phyloP scores from a whole-genome alignment of 768 basidiomycete species.

The Agaricus sinodeliciosus region DNA sequence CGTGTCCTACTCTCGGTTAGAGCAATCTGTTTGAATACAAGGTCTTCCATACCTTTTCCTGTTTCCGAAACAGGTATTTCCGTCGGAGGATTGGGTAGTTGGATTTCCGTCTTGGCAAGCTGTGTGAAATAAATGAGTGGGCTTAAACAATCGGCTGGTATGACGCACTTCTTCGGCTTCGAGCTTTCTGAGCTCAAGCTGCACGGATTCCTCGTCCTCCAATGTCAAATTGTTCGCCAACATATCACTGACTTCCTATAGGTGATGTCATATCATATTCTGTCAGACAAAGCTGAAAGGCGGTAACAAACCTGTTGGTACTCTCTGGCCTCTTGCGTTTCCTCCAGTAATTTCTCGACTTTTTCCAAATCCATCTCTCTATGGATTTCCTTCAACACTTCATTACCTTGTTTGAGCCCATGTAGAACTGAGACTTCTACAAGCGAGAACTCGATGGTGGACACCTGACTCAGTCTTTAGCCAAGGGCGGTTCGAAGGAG shows the following conservation, averaged over 20 bases:
- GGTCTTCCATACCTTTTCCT: constrained; percentile 23
- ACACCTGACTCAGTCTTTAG: constrained; percentile 52
- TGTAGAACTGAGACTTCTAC: constrained; percentile 90
- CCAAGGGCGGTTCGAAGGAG: background rate
- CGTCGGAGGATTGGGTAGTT: constrained; percentile 52
- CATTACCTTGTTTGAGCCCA: constrained; percentile 89
- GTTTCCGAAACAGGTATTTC: constrained; percentile 28
- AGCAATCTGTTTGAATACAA: too few relatives aligned
- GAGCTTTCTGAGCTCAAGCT: constrained; percentile 68
- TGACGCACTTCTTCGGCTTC: constrained; percentile 55
- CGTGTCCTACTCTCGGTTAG: background rate
- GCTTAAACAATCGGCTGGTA: background rate
- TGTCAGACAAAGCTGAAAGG: background rate
- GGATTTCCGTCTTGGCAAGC: constrained; percentile 26
- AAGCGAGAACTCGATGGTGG: constrained; percentile 93
- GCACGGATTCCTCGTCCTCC: constrained; percentile 94
- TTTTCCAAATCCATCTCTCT: constrained; percentile 87
- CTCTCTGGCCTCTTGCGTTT: constrained; percentile 87
- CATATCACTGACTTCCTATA: constrained; percentile 87
- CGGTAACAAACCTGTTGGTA: constrained; percentile 67
- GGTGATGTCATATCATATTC: background rate
- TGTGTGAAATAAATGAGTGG: constrained; percentile 15
- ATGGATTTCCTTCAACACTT: constrained; percentile 90
- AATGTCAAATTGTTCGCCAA: constrained; percentile 73
- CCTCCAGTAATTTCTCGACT: constrained; percentile 91